Evolutionary conservation across 2,329 filamentous ascomycete species (phyloP), one percentile per base, ranked within the genome.

Genomic region (Nothophaeocryptopus gaeumannii): DNA sequence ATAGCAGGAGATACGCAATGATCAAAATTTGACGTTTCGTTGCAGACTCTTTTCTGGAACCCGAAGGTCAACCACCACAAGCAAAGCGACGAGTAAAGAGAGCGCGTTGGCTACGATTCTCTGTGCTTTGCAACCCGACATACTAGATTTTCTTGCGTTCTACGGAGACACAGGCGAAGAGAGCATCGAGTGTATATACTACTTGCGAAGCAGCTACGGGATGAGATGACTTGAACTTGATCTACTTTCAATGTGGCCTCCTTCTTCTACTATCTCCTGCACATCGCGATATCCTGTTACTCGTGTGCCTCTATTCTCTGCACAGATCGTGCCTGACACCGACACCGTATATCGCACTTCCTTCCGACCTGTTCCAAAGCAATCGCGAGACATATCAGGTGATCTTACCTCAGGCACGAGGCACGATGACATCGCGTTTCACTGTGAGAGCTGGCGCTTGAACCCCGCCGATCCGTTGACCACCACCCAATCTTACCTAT

Each of bases 21-120:
- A 47, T 14, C 11, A 11, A 38, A 33, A 34, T 35, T 43, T 58
- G 32, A 60, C 33, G 31, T 35, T 31, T 5, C 34, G 3, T 13
- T 13, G 31, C 39, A 78, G 75, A 78, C 75, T 45, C 64, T 73
- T 37, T 78, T 78, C 86, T 99, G 93, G 93, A 97, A 97, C 76
- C 78, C 85, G 61, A 81, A 79, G 52, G 90, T 96, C 79, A 97
- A 97, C 84, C 92, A 95, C 79, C 90, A 97, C 45, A 53, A 53
- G 50, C 31, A 39, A 34, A 5, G 34, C 16, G 47, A 50, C n/a
- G 47, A 39, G 11, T 31, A 40, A 34, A 29, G 20, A 3, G 3
- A 26, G 20, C 20, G 7, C 20, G 20, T 26, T 26, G 20, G 20
- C 20, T 26, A 26, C 20, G 20, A 26, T 26, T 26, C 20, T 26